Base-by-base conservation (phyloP, 352 stramenopile genomes). In the Phytophthora vignae region DNA sequence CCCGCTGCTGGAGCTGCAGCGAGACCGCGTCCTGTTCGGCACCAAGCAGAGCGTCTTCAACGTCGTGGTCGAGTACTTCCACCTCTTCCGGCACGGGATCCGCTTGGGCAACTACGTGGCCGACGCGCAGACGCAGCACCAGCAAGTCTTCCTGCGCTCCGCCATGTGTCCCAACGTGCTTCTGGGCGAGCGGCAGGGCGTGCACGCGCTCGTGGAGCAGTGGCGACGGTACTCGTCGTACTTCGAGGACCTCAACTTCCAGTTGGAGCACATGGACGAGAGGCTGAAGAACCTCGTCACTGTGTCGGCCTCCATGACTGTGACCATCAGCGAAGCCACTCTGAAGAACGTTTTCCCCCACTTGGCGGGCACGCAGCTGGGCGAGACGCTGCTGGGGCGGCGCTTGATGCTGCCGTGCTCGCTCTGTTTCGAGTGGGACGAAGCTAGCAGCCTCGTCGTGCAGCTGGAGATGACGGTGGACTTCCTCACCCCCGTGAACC, bases 211-310 rank as follows among this genome's bases (percentile, higher is more conserved):
- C 5, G 29, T 71, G 5, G 55, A 77, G 11, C 67, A 80, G 42
- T 71, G 65, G 64, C 55, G 59, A 40, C 54, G 67, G 11, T 77
- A 71, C 31, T 73, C 71, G 22, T 27, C 49, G 12, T 71, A 56
- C n/a, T 76, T 75, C 33, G 60, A 69, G 17, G 70, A 72, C 55
- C 29, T 83, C 4, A 53, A 73, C 19, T 74, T 79, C 38, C 64
- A 80, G 27, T 58, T 77, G 21, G 60, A 75, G 22, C 9, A 60
- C 15, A 74, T 86, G 29, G 22, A 55, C 9, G 14, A 64, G 48
- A 38, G 17, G 12, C 7, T 17, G 8, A 42, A 48, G 55, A 57
- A 52, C 12, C 19, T 66, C 17, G 29, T 69, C 5, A 29, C 55
- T 1, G 59, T 55, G 11, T 56, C 46, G 4, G 59, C 46, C 0